Conservation (phyloP, 768 basidiomycete species). For the Tricholoma flavovirens region DNA sequence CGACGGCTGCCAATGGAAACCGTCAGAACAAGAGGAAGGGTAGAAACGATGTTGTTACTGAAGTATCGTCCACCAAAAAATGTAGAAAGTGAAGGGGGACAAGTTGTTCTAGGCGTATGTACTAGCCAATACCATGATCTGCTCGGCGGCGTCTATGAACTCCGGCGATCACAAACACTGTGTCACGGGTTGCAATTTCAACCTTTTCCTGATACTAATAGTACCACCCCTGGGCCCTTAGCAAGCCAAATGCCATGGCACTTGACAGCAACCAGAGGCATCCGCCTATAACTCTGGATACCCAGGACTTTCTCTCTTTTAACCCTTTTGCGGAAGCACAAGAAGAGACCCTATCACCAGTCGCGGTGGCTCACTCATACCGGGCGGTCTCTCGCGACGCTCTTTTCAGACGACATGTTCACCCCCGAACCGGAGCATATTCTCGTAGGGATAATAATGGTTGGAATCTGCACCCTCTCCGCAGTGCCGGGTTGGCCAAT, state of each 20-base stretch:
- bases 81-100: constrained; percentile 2
- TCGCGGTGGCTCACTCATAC: neutral
- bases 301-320: constrained; percentile 6
- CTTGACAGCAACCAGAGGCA: constrained; percentile 8
- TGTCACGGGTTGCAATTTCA: neutral
- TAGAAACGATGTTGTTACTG: constrained; percentile 5
- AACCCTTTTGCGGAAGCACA: constrained; percentile 11
- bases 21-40: constrained; percentile 11
- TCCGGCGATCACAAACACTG: neutral
- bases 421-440: constrained; percentile 22
- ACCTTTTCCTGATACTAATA: neutral
- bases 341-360: neutral
- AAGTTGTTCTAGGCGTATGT: no score
- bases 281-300: constrained; percentile 8
- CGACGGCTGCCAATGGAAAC: neutral
- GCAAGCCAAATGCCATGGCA: constrained; percentile 12
- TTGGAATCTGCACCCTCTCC: constrained; percentile 20
- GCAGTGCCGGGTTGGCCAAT: constrained; percentile 19
- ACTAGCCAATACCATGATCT: no score
- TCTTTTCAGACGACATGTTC: constrained; percentile 9
- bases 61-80: constrained; percentile 8
- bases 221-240: neutral
- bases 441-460: neutral
- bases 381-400: neutral
- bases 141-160: no score